Evolutionary conservation across 1,139 yeast genomes (phyloP).

Genomic region (Kurtzmaniella quercitrusa): DNA sequence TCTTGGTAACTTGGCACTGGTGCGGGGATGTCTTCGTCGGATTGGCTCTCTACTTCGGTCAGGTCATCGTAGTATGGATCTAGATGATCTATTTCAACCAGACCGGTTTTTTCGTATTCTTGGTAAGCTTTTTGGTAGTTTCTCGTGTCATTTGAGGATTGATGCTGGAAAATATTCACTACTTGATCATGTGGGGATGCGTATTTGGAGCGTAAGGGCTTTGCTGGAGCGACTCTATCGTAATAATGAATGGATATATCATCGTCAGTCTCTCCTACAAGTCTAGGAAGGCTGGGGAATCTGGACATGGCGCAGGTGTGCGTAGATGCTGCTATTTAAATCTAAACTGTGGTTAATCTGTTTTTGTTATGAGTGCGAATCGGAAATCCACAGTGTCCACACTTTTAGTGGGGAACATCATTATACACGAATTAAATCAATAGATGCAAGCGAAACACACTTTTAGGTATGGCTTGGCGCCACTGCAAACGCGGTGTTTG

Average conservation of each 20-base stretch:
- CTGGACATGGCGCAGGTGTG: slow-evolving; percentile 2
- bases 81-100: slow-evolving; percentile 3
- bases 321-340: neutral
- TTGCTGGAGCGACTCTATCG: slow-evolving; percentile 36
- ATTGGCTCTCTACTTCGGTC: slow-evolving; percentile 5
- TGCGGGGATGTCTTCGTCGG: slow-evolving; percentile 4
- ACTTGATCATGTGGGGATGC: slow-evolving; percentile 11
- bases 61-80: slow-evolving; percentile 4
- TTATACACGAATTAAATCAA: too few relatives aligned
- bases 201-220: slow-evolving; percentile 22
- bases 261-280: slow-evolving; percentile 42
- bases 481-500: too few relatives aligned
- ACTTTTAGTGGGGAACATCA: too few relatives aligned
- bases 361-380: neutral
- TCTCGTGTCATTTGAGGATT: neutral
- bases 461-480: too few relatives aligned
- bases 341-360: neutral
- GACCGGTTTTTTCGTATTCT: slow-evolving; percentile 12
- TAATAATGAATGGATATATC: slow-evolving; percentile 41
- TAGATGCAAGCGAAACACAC: neutral
- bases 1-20: neutral
- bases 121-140: slow-evolving; percentile 16
- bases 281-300: slow-evolving; percentile 35
- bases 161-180: slow-evolving; percentile 13
- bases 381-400: too few relatives aligned